phyloP scores from a whole-genome alignment of 1,284 basidiomycete species.

The Microbotryum silenes-acaulis region DNA sequence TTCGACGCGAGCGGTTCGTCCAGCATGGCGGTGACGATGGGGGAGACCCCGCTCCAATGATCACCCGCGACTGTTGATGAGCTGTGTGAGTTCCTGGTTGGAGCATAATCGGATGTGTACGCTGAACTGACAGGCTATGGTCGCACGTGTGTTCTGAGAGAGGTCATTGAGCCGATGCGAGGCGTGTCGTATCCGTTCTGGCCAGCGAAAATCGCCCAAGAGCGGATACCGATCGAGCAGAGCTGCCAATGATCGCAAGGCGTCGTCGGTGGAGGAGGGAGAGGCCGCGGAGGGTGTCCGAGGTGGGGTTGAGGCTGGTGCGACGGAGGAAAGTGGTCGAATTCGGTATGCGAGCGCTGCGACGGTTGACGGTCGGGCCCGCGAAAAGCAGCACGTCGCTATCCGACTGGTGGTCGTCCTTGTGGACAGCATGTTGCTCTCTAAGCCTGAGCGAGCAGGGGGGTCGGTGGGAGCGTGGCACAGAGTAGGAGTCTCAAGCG shows the following conservation, averaged over 20 bases:
- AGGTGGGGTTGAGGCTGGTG: neutral
- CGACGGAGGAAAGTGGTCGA: neutral
- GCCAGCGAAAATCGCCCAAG: slow-evolving; percentile 10
- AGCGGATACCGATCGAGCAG: slow-evolving; percentile 12
- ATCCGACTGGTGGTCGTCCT: too few species aligned
- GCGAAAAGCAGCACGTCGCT: too few species aligned
- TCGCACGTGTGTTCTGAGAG: neutral
- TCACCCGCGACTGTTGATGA: slow-evolving; percentile 20
- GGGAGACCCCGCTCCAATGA: slow-evolving; percentile 1
- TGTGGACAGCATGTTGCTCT: too few species aligned
- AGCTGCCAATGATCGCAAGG: slow-evolving; percentile 1
- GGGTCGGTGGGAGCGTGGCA: too few species aligned
- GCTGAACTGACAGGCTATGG: slow-evolving; percentile 12
- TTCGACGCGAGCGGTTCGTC: slow-evolving; percentile 28
- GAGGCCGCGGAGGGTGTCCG: neutral
- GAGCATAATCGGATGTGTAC: neutral
- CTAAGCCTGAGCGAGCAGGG: too few species aligned
- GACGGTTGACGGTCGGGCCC: neutral
- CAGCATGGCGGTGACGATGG: slow-evolving; percentile 17
- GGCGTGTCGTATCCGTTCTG: slow-evolving; percentile 6
- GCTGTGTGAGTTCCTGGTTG: neutral
- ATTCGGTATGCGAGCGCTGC: neutral
- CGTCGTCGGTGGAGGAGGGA: slow-evolving; percentile 1
- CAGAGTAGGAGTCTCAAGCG: too few species aligned
- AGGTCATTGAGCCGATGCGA: neutral